Base-by-base conservation (phyloP, 2,329 filamentous ascomycete genomes). In the Nemania sp. region DNA sequence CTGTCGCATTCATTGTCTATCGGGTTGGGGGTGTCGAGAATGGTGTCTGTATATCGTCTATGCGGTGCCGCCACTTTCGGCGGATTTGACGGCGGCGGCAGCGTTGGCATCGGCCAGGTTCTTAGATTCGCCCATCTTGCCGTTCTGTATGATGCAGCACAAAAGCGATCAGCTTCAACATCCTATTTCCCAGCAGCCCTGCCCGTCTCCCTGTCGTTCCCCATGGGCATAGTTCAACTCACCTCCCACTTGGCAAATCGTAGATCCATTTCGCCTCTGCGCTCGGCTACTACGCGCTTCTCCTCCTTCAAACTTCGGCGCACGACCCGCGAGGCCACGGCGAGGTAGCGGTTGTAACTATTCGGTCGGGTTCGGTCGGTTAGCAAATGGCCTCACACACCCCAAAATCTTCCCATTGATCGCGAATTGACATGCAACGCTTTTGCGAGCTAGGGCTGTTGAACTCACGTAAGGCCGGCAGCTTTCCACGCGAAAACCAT, bases 331-430 rank as follows among this genome's bases (percentile, higher is more conserved):
- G 92, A 86, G 71, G 94, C 91, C 79, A 99, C 85, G 72, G 92
- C 86, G 74, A 99, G 87, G 87, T 97, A 97, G 81, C 92, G 94
- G 88, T 99, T 99, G 90, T 99, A 99, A 80, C 94, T 99, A 75
- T 73, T 63, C 63, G 61, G 49, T 56, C 39, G 52, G 53, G 52
- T 61, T 52, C 50, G 56, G 54, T 47, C 19, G 23, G 69, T 75
- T 70, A 75, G 75, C 66, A 60, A 59, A 59, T 43, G 43, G 42
- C 26, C 39, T 66, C 54, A 40, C 47, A 44, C 39, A 54, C 14
- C 24, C 19, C n/a, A 37, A 12, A 19, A 49, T 43, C 26, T 22
- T 47, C 41, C 11, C 6, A 43, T 34, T 19, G 33, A n/a, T n/a
- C 15, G 19, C 46, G 40, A 26, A 40, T 52, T 49, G 46, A 24